Evolutionary conservation across 2,329 filamentous ascomycete genomes (phyloP).

Genomic region (Pseudopithomyces maydicus): DNA sequence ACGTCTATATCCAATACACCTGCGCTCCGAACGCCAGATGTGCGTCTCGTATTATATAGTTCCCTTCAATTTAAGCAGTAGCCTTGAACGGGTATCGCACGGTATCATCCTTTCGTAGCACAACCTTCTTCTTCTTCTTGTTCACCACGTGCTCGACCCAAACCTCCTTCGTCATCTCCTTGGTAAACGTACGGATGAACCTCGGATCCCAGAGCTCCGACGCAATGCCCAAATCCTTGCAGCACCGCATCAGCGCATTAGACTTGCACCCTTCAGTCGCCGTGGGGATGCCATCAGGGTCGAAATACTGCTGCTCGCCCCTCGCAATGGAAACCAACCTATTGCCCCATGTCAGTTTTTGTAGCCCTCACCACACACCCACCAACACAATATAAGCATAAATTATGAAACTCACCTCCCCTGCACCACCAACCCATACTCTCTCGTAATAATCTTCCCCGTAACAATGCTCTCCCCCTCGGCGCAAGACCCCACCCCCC

Average conservation of each 20-base stretch:
- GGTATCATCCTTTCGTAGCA: conserved; percentile 81
- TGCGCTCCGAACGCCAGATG: neutral
- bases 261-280: conserved; percentile 97
- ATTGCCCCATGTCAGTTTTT: too few relatives aligned
- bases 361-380: too few relatives aligned
- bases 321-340: conserved; percentile 91
- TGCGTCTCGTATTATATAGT: conserved; percentile 1
- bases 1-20: neutral
- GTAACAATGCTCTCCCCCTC: conserved; percentile 81
- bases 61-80: conserved; percentile 27
- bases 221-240: conserved; percentile 94
- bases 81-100: conserved; percentile 69
- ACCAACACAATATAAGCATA: too few relatives aligned
- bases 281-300: conserved; percentile 85
- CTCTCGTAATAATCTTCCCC: conserved; percentile 79
- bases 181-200: conserved; percentile 84
- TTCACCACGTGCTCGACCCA: conserved; percentile 88
- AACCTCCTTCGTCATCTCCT: conserved; percentile 73
- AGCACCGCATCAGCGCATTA: conserved; percentile 96
- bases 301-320: conserved; percentile 94
- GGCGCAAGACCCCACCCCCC: conserved; percentile 96
- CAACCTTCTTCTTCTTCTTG: conserved; percentile 90
- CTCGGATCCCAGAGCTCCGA: conserved; percentile 96
- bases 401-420: conserved; percentile 78
- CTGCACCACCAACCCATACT: conserved; percentile 89